A percentile compares a stretch with the other conserved stretches of the same genome.
Conservation (phyloP, 1,139 yeast genomes). For the Debaryomyces psychrophilus region DNA sequence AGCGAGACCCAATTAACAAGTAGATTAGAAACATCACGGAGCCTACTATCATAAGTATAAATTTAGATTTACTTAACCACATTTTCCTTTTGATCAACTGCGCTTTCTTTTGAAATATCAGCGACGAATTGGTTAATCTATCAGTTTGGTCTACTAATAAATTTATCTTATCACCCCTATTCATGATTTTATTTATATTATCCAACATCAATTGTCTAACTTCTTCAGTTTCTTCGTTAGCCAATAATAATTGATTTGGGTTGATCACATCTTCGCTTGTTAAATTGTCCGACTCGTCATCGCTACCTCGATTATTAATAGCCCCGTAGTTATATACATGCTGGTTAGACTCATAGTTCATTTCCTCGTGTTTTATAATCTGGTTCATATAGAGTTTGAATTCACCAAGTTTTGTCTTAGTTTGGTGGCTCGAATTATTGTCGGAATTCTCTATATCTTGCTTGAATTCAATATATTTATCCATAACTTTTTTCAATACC, state of each 20-base stretch:
- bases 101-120: conserved; percentile 74
- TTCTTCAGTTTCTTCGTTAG: conserved; percentile 55
- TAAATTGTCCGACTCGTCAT: conserved; percentile 21
- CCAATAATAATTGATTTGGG: conserved; percentile 45
- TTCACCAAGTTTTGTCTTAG: conserved; percentile 43
- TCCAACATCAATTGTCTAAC: conserved; percentile 67
- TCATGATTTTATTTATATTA: conserved; percentile 67
- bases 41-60: conserved; percentile 36
- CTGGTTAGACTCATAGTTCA: conserved; percentile 43
- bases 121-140: conserved; percentile 66
- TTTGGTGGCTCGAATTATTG: conserved; percentile 15
- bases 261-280: conserved; percentile 28
- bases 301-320: conserved; percentile 19
- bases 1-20: conserved; percentile 48
- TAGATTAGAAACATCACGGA: conserved; percentile 36
- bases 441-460: conserved; percentile 25
- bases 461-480: conserved; percentile 49
- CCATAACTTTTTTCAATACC: conserved; percentile 52
- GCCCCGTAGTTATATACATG: conserved; percentile 42
- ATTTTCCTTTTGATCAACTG: conserved; percentile 63
- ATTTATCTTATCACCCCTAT: conserved; percentile 80
- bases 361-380: conserved; percentile 53
- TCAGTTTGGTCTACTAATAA: conserved; percentile 81
- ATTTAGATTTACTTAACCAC: conserved; percentile 64
- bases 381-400: conserved; percentile 57